These are phyloP conservation scores for Boletus rufocinnamomeus DNA, from an alignment of 768 basidiomycete species.

Conservation along the genomic window DNA sequence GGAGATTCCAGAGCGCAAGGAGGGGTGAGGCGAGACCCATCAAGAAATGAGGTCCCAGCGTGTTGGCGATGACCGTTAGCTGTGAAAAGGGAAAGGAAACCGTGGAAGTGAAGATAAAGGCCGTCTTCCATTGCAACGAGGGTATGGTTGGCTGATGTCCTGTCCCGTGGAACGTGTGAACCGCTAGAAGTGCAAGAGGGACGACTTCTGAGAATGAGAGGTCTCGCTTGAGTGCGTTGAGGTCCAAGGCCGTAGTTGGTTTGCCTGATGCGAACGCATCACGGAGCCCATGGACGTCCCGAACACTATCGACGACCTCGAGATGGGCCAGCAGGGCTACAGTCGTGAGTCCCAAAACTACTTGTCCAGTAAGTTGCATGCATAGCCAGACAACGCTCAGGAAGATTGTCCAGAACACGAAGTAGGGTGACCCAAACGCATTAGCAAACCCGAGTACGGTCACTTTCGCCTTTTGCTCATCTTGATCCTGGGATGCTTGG, in stretches of 20 bases:
- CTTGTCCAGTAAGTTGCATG: slow-evolving; percentile 80
- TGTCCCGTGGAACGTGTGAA: slow-evolving; percentile 80
- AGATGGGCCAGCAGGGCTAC: slow-evolving; percentile 73
- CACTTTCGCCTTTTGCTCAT: slow-evolving; percentile 45
- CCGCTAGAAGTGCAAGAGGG: slow-evolving; percentile 73
- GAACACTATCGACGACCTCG: slow-evolving; percentile 78
- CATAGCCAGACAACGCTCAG: slow-evolving; percentile 56
- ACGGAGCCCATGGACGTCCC: slow-evolving; percentile 63
- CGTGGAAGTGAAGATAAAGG: slow-evolving; percentile 75
- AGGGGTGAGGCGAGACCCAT: slow-evolving; percentile 69
- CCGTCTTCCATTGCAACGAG: slow-evolving; percentile 94
- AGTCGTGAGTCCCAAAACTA: slow-evolving; percentile 64
- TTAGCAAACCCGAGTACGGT: slow-evolving; percentile 85
- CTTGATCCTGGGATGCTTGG: slow-evolving; percentile 9
- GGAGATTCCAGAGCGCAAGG: slow-evolving; percentile 80
- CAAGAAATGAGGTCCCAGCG: slow-evolving; percentile 71
- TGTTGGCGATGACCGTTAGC: slow-evolving; percentile 73
- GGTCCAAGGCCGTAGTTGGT: slow-evolving; percentile 45
- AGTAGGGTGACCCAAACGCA: slow-evolving; percentile 84
- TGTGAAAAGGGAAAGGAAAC: slow-evolving; percentile 75
- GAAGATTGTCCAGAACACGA: slow-evolving; percentile 74
- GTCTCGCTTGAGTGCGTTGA: slow-evolving; percentile 33
- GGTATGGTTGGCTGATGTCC: slow-evolving; percentile 91
- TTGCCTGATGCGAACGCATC: slow-evolving; percentile 51
- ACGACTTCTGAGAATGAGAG: slow-evolving; percentile 67